Evolutionary conservation across 2,329 filamentous ascomycete species (phyloP), one percentile per base, ranked within the genome.

Genomic region (Calonectria naviculata): DNA sequence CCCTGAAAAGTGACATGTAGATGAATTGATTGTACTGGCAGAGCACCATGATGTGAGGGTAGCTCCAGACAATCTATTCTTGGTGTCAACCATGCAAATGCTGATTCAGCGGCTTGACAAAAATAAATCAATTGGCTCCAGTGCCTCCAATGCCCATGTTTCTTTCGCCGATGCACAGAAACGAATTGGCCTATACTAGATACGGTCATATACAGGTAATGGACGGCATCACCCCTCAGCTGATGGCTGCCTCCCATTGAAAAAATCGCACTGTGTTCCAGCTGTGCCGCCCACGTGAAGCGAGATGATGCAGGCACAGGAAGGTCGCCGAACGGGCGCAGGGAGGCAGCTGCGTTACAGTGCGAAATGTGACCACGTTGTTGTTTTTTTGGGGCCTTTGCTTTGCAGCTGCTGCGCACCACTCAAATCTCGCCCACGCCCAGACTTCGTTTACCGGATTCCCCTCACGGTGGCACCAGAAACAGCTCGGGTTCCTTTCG

Each of bases 221-320:
- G 42, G 29, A 56, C 49, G 17, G 34, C 24, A 24, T 52, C 28
- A 31, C 47, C 38, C 41, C 58, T 70, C 67, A 70, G 67, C 52
- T 66, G 62, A 62, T 44, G 44, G 15, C 19, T 41, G 31, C 4
- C 29, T 7, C 31, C 36, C 21, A 13, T 9, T 8, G 5, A 24
- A 6, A 17, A 58, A 38, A 34, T 38, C 49, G 42, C 65, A 68
- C 65, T 71, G 69, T 71, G 42, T 68, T 67, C 56, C 58, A 52
- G 47, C 36, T 24, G 13, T 64, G 36, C 29, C 17, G 36, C 9
- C 56, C 60, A 61, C 65, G 49, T 49, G 65, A 65, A 65, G 31
- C 21, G 21, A 38, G 31, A 7, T 28, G 52, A 26, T 26, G 31
- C 34, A 58, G 49, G 38, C 47, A 29, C 49, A 28, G 29, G 38